Percentiles rank a stretch among this genome's conserved stretches.
phyloP scores from a whole-genome alignment of 345 rosid genomes.

The Eucalyptus sp. region DNA sequence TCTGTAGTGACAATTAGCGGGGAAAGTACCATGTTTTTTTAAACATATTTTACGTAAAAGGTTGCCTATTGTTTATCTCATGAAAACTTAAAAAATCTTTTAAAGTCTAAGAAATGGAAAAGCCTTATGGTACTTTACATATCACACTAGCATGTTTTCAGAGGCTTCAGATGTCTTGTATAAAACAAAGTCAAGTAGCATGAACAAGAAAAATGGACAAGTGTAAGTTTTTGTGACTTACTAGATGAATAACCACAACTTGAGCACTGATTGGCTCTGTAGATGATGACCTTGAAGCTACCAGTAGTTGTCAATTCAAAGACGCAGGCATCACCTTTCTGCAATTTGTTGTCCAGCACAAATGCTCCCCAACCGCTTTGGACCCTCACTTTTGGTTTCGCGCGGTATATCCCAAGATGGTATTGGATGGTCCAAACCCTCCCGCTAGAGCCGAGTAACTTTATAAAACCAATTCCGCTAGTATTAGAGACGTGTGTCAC shows the following conservation, averaged over 20 bases:
- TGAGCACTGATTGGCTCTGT: background rate
- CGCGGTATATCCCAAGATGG: background rate
- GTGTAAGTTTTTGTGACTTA: background rate
- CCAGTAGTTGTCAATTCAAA: background rate
- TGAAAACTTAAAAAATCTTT: background rate
- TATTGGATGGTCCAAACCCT: background rate
- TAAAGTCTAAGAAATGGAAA: background rate
- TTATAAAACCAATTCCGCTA: background rate
- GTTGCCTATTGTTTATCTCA: background rate
- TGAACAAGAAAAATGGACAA: background rate
- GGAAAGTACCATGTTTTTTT: background rate
- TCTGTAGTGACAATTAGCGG: background rate
- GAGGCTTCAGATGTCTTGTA: background rate
- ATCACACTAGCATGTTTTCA: background rate
- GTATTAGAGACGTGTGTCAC: background rate
- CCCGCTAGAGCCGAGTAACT: background rate
- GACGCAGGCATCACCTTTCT: background rate
- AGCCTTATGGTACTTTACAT: background rate
- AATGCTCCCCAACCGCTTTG: background rate
- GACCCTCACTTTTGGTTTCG: slow-evolving; percentile 16
- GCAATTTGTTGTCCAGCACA: background rate
- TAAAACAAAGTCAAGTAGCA: background rate
- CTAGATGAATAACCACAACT: background rate
- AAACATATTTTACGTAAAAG: background rate
- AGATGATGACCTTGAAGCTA: background rate